Percentiles rank a stretch among this genome's conserved stretches.
Conservation (phyloP, 352 stramenopile genomes). For the Albugo laibachii region DNA sequence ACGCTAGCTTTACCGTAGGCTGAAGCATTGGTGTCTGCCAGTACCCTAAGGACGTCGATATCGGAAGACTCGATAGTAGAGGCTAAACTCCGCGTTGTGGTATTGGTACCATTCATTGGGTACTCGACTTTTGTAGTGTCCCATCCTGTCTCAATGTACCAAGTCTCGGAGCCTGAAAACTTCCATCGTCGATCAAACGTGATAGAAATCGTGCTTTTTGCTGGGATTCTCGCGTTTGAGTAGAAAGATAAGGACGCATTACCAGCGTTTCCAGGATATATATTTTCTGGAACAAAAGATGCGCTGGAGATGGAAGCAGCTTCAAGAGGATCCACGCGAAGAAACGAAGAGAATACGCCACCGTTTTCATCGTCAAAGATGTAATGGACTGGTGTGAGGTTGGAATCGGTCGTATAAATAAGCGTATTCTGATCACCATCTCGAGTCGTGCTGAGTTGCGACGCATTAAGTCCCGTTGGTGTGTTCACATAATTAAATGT, state of each 20-base stretch:
- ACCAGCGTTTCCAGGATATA: conserved; percentile 61
- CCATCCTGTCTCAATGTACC: no score
- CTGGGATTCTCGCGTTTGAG: conserved; percentile 33
- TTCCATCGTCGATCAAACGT: conserved; percentile 37
- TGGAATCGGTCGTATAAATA: conserved; percentile 25
- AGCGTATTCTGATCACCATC: conserved; percentile 13
- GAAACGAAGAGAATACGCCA: conserved; percentile 48
- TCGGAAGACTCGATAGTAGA: no score
- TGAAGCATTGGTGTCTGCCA: no score
- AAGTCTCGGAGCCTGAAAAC: no score
- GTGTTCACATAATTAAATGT: conserved; percentile 46
- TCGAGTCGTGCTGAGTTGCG: no score
- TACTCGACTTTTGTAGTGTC: no score
- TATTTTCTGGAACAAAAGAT: conserved; percentile 65
- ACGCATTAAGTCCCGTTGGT: conserved; percentile 23
- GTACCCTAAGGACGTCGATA: no score
- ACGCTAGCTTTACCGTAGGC: no score
- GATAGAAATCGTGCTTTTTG: conserved; percentile 25
- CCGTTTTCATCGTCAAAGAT: conserved; percentile 52
- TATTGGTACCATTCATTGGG: no score
- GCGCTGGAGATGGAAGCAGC: conserved; percentile 33
- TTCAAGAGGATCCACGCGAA: conserved; percentile 23
- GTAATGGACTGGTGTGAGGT: conserved; percentile 55
- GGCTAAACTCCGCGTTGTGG: no score
- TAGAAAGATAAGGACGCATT: conserved; percentile 64